phyloP scores from a whole-genome alignment of 2,329 filamentous ascomycete genomes.

The Ophiostoma fasciatum region DNA sequence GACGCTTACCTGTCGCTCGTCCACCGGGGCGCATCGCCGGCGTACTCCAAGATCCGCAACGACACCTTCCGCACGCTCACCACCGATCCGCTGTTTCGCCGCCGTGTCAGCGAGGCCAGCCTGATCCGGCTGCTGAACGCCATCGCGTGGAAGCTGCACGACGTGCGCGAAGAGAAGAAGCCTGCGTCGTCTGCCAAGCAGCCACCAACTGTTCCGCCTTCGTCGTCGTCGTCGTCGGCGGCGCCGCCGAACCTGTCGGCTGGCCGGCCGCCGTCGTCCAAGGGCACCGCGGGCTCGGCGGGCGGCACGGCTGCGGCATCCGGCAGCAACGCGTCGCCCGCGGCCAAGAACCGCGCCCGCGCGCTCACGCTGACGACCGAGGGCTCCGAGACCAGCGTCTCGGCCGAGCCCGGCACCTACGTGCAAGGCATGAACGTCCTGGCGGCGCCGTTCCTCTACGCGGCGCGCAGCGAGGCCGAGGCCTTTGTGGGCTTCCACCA shows the following conservation, averaged over 20 bases:
- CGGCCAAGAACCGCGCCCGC: constrained; percentile 35
- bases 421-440: constrained; percentile 99
- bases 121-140: constrained; percentile 90
- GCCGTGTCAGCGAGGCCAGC: constrained; percentile 88
- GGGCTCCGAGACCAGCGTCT: constrained; percentile 42
- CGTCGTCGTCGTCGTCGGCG: constrained; percentile 12
- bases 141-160: constrained; percentile 83
- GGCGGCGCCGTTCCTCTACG: constrained; percentile 89
- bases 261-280: constrained; percentile 6
- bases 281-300: background rate
- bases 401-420: constrained; percentile 64
- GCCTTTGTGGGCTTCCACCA: constrained; percentile 84
- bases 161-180: constrained; percentile 42
- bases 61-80: constrained; percentile 95
- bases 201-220: background rate
- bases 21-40: constrained; percentile 83
- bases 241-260: constrained; percentile 9
- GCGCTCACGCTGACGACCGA: constrained; percentile 48
- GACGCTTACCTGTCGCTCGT: constrained; percentile 82
- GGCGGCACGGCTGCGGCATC: background rate
- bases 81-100: constrained; percentile 91
- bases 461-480: constrained; percentile 84
- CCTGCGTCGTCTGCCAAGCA: too few species aligned
- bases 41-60: constrained; percentile 94
- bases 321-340: constrained; percentile 22